Percentiles rank a stretch among this genome's conserved stretches.
Evolutionary conservation across 129 eudicot genomes (phyloP).

Genomic region (Ambrosia artemisiifolia): DNA sequence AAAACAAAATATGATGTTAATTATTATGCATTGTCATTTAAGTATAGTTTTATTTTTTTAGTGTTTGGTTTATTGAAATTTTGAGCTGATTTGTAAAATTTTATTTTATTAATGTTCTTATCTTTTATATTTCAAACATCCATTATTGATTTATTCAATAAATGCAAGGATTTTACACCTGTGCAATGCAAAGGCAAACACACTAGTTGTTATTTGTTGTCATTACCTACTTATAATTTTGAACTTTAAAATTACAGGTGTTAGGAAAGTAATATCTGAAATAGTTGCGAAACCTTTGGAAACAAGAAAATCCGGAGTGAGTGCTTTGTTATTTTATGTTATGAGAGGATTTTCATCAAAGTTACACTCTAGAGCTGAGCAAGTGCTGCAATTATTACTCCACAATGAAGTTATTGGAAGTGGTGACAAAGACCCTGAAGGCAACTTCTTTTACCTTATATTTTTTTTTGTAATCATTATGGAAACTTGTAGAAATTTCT

Average conservation of each 20-base stretch:
- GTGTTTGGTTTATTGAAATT: not conserved
- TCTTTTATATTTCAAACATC: not conserved
- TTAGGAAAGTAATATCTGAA: slow-evolving; percentile 56
- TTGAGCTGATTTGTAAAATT: not conserved
- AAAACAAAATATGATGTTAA: too few species aligned
- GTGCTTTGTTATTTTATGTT: slow-evolving; percentile 56
- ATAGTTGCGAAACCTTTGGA: slow-evolving; percentile 55
- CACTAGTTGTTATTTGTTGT: not conserved
- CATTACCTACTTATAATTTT: slow-evolving; percentile 17
- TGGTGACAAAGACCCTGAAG: slow-evolving; percentile 50
- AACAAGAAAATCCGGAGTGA: slow-evolving; percentile 59
- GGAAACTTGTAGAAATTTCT: not conserved
- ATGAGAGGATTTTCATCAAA: slow-evolving; percentile 76
- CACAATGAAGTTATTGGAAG: slow-evolving; percentile 40
- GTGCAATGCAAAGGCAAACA: not conserved
- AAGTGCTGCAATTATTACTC: slow-evolving; percentile 46
- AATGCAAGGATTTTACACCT: not conserved
- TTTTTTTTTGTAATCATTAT: not conserved
- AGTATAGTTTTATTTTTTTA: not conserved
- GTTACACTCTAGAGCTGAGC: slow-evolving; percentile 71
- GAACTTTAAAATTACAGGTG: slow-evolving; percentile 40
- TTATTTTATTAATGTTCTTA: not conserved
- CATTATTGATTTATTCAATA: not conserved
- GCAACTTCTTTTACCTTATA: slow-evolving; percentile 30
- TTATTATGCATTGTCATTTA: too few species aligned